Base-by-base conservation (phyloP, 169 alveolate genomes). In the Plasmodium gonderi region DNA sequence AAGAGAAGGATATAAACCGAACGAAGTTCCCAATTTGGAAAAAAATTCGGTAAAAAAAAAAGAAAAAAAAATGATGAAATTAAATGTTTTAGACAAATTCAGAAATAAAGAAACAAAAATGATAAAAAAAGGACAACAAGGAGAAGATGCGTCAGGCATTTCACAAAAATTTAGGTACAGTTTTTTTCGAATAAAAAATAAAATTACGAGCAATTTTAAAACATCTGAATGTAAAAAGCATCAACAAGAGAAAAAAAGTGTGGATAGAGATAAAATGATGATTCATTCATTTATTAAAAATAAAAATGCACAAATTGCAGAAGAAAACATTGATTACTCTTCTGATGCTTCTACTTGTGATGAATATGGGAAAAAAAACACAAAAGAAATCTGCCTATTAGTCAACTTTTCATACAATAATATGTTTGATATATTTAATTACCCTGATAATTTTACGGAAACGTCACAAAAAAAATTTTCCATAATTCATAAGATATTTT, bases 381-480 rank as follows among this genome's bases (percentile, higher is more conserved):
- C 89, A 76, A 87, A 87, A 75, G 79, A 87, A 87, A 51, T 87
- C 42, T 87, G 93, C 38, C 78, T 87, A 12, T 87, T 87, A 77
- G 68, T 87, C 38, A 87, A 87, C 31, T 87, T 87, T 38, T 87
- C 93, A 29, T 87, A 87, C 79, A 87, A 76, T 77, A 87, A 87
- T 87, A 87, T 87, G 90, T 87, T 87, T 60, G 93, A 87, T 67
- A 87, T 87, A 87, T 87, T 87, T 87, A 87, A 77, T 76, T 87
- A 64, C 68, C 90, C 93, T 17, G 93, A 87, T 51, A 33, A 33
- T 51, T 74, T 77, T 64, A 23, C 36, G 20, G 79, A 75, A 67
- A 64, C 64, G 33, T 31, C 65, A 54, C 65, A 87, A 75, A 75
- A 60, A 23, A 87, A 87, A 75, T 75, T 60, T 40, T 76, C 89